Evolutionary conservation across 371 early-diverging fungal species (phyloP), one percentile per base, ranked within the genome.

Genomic region (Saksenaea vasiformis): DNA sequence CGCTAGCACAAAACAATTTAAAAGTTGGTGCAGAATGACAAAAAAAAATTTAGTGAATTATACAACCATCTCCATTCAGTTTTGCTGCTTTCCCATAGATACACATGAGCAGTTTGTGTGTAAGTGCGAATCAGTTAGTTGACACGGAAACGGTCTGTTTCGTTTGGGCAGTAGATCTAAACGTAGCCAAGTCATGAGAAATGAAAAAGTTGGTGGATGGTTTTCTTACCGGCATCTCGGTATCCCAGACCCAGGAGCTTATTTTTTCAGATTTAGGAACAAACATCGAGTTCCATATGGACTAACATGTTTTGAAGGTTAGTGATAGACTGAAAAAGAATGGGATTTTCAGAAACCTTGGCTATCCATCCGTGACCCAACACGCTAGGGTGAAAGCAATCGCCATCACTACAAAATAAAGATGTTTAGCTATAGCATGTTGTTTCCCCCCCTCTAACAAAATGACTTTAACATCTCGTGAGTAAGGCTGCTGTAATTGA

Each of bases 401-500:
- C 57, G 4, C 55, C 15, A 3, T 8, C 8, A n/a, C 27, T 13
- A 43, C 8, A 38, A n/a, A n/a, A n/a, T 14, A 43, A 15, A 11
- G n/a, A 15, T 4, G n/a, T n/a, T 24, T n/a, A 26, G 8, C 31
- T 31, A 9, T 15, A 44, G 8, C n/a, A n/a, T n/a, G n/a, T n/a
- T n/a, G n/a, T n/a, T n/a, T n/a, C n/a, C n/a, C n/a, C n/a, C n/a
- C n/a, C n/a, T n/a, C n/a, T n/a, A n/a, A n/a, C n/a, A n/a, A n/a
- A 22, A 5, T 55, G 64, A 69, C 69, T 68, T 71, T 5, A 74
- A 66, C 7, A 60, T 65, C 11, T 74, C 62, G 11, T 68, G 13
- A 22, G 74, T 68, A 37, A 74, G 67, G 28, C 66, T 68, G 11
- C 63, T 57, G 26, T 70, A 61, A n/a, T 74, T 65, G 13, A 74